Conservation (phyloP, 306 rosid genomes). For the Pachyrhizus erosus region DNA sequence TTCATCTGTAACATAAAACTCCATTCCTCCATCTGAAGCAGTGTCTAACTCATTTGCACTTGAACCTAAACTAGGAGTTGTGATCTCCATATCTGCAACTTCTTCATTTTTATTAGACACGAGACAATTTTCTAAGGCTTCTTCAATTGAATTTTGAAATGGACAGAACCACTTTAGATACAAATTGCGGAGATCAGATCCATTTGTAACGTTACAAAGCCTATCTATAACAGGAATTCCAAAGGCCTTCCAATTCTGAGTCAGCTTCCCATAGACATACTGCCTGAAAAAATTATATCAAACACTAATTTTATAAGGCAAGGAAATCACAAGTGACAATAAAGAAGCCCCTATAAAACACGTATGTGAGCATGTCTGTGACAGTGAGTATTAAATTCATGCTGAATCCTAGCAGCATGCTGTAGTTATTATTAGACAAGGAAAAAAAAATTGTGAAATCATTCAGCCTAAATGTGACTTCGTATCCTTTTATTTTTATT, state of each 20-base stretch:
- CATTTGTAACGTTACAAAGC: conserved; percentile 54
- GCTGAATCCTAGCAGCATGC: conserved; percentile 32
- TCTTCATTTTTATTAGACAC: conserved; percentile 58
- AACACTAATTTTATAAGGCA: conserved; percentile 39
- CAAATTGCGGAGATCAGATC: conserved; percentile 73
- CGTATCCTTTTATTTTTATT: conserved; percentile 34
- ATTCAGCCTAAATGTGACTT: conserved; percentile 23
- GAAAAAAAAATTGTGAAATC: background rate
- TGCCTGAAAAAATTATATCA: conserved; percentile 66
- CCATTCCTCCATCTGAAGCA: conserved; percentile 57
- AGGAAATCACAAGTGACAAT: conserved; percentile 35
- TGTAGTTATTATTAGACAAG: conserved; percentile 29
- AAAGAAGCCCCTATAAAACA: conserved; percentile 18
- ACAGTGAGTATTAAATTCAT: conserved; percentile 10
- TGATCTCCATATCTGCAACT: conserved; percentile 44
- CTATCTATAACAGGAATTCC: conserved; percentile 87
- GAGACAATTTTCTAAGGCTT: conserved; percentile 48
- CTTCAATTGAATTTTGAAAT: conserved; percentile 57
- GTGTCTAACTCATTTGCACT: conserved; percentile 53
- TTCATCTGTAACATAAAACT: conserved; percentile 80
- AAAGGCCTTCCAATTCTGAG: conserved; percentile 78
- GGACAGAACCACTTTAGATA: conserved; percentile 74
- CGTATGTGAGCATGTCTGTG: conserved; percentile 6
- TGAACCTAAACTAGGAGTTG: conserved; percentile 49
- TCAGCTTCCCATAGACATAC: conserved; percentile 65